Evolutionary conservation across 129 eudicot genomes (phyloP), one percentile per base, ranked within the genome.

Genomic region (Logfia minima): DNA sequence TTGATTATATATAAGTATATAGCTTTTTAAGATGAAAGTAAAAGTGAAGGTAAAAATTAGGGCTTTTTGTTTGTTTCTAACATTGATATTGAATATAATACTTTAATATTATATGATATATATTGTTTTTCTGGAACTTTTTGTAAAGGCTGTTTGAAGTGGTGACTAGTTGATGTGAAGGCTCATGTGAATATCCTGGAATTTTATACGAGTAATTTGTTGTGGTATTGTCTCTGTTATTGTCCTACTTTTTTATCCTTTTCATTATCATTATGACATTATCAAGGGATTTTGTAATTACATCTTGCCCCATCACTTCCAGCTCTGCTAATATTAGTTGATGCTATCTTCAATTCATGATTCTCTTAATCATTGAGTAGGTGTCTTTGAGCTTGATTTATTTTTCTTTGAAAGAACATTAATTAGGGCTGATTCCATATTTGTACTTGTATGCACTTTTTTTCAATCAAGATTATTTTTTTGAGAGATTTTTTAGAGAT

Each of bases 161-260:
- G 28, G 68, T 63, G 68, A 63, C 68, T 63, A 14, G 18, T 26
- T 63, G 68, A 63, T 63, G 68, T 63, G 68, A 63, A 63, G 68
- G 32, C 28, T 63, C 68, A 63, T 63, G 35, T 63, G 68, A 63
- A 28, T 63, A 63, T 63, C 32, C 34, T 23, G 68, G 68, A 63
- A 63, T 63, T 26, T 24, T 63, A 28, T 23, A 26, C 29, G 2
- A 26, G 29, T 26, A 11, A 63, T 2, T 26, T 63, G 32, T 63
- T 22, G 34, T 63, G 7, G 68, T 63, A n/a, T 23, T 63, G 68
- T 63, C 68, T 26, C 39, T 63, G 35, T 63, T 63, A 62, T 23
- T 62, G 8, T 28, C 68, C 68, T 26, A 22, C 35, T 28, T 28
- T 62, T 58, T 58, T 55, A 58, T 58, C 64, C 64, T 9, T 59